Evolutionary conservation across 805 yeast genomes (phyloP), one percentile per base, ranked within the genome.

Genomic region (Brettanomyces anomalus): DNA sequence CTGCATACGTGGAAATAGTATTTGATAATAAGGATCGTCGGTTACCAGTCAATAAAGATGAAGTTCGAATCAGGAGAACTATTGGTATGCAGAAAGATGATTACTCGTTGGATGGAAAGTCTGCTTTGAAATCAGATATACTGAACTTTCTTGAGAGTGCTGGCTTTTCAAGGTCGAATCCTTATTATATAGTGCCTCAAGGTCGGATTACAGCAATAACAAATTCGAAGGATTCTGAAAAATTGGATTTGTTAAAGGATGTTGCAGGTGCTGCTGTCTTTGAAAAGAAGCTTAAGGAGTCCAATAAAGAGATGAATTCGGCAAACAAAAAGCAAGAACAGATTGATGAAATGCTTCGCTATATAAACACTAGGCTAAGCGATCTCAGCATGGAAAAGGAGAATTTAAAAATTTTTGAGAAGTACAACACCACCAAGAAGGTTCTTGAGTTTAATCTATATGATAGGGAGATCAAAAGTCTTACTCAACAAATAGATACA

Each of bases 101-200:
- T 60, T 89, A 85, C 54, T 81, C 93, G 5, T 60, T 93, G 37
- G 90, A 93, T 60, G 81, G 81, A 38, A 82, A 77, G 53, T 72
- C 85, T 13, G 84, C 90, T 3, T 81, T 90, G 2, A 75, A 88
- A 52, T 70, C 83, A 2, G 97, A 88, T 56, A 72, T 89, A 14
- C 79, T 80, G 77, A 83, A 85, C 49, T 64, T 86, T 48, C 67
- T 89, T 32, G 97, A 90, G 59, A 81, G 85, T 54, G 95, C 96
- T 0, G 98, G 98, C 0, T 87, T 93, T 56, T 84, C 95, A 0
- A 73, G 84, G 47, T 78, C 87, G 5, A 89, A 88, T 49, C 96
- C 97, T 1, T 90, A 89, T 61, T 90, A 90, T 59, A 90, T 93
- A 51, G 97, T 93, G 4, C 97, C 98, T 0, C 98, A 93, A 62